Conservation (phyloP, 78 protist species). For the Isochrysis galbana region DNA sequence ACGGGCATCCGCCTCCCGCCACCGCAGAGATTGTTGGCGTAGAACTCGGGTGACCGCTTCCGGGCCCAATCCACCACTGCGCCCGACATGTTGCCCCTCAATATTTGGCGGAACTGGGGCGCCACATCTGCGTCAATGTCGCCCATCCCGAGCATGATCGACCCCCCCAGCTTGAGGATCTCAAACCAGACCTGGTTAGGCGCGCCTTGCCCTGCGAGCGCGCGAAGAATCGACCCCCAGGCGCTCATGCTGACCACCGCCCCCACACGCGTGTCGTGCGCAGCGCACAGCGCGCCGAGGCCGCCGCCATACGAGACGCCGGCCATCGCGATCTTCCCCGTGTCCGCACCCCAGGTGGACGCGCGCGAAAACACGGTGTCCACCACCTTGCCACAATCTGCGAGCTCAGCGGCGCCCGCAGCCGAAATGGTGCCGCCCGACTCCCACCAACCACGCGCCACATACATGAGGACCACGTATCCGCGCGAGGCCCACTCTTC, state of each 20-base stretch:
- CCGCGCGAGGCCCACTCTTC: background rate
- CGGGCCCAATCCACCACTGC: background rate
- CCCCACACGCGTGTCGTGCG: background rate
- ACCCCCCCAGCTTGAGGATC: background rate
- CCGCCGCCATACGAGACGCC: slow-evolving; percentile 1
- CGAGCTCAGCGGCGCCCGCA: background rate
- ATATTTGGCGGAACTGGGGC: background rate
- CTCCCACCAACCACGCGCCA: background rate
- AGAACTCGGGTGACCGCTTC: background rate
- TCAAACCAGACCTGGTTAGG: background rate
- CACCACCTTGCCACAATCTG: background rate
- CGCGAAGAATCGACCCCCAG: background rate
- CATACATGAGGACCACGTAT: background rate
- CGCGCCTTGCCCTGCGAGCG: background rate
- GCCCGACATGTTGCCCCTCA: background rate
- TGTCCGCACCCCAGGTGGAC: background rate
- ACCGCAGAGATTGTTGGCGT: background rate
- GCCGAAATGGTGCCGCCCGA: background rate
- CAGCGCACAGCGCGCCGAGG: background rate
- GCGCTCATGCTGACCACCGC: background rate
- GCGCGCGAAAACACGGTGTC: background rate
- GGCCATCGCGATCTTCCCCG: background rate
- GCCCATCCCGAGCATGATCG: background rate
- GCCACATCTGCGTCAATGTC: background rate
- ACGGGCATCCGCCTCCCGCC: background rate